Evolutionary conservation across 805 yeast genomes (phyloP), one percentile per base, ranked within the genome.

Genomic region (Kodamaea laetipori): DNA sequence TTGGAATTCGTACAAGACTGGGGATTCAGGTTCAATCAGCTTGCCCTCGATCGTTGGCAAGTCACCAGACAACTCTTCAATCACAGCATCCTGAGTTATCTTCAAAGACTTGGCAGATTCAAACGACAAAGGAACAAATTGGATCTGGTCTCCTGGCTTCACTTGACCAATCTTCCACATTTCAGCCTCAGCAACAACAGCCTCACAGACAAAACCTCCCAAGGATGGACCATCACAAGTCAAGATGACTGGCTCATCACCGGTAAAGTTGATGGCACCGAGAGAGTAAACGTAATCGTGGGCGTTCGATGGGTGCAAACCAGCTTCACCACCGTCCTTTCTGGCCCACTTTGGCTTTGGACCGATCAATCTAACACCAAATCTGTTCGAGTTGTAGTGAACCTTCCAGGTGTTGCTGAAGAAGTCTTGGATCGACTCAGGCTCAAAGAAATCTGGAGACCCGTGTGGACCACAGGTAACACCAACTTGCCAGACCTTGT

Each of bases 81-180:
- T 71, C 16, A 73, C 66, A 21, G 56, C 52, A 58, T 88, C 90
- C 60, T 85, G 95, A 1, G 69, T 62, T 19, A 56, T 56, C 64
- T 81, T 85, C 63, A 90, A 70, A 12, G 62, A 62, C 51, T 85
- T 71, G 5, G 98, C 97, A 45, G 76, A 67, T 23, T 78, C 81
- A 54, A 78, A 84, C 11, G 80, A 56, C 34, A 94, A 74, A 27
- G 97, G 96, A 44, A 81, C 80, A 72, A 94, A 92, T 52, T 78
- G 78, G 47, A 92, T 81, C 37, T 64, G 55, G 58, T 94, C 98
- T 58, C 98, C 98, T 4, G 98, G 97, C 64, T 87, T 90, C 33
- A 88, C 90, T 70, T 92, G 98, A 37, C 99, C 99, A 60, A 94
- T 86, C 71, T 94, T 94, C 98, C 98, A 92, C 84, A 94, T 81